These are phyloP conservation scores for Saturnispora mendoncae DNA, from an alignment of 805 yeast genomes.

Conservation along the genomic window DNA sequence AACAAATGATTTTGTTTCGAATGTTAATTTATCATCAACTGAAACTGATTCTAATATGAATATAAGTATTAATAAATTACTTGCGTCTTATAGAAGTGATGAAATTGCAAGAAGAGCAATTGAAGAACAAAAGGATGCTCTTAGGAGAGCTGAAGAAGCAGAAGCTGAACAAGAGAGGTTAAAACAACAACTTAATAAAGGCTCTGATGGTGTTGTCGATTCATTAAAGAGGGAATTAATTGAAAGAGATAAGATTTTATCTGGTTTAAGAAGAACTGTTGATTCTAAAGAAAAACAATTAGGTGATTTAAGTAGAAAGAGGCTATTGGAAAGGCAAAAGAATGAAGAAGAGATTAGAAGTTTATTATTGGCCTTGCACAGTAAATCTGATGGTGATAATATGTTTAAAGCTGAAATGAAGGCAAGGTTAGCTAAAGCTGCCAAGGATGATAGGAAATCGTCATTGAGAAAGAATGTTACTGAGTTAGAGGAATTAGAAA, in stretches of 20 bases:
- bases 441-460: conserved; percentile 5
- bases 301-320: conserved; percentile 52
- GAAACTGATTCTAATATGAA: conserved; percentile 62
- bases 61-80: conserved; percentile 64
- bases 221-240: conserved; percentile 50
- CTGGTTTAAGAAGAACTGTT: conserved; percentile 51
- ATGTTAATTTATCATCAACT: conserved; percentile 42
- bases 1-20: conserved; percentile 46
- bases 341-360: conserved; percentile 74
- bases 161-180: conserved; percentile 34
- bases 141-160: conserved; percentile 33
- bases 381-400: conserved; percentile 18
- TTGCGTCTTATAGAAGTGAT: conserved; percentile 71
- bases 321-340: conserved; percentile 58
- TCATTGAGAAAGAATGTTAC: conserved; percentile 9
- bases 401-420: conserved; percentile 20
- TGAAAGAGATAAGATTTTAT: conserved; percentile 53
- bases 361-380: conserved; percentile 54
- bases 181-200: conserved; percentile 35
- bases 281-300: conserved; percentile 52
- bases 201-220: conserved; percentile 66
- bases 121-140: conserved; percentile 34
- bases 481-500: conserved; percentile 39
- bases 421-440: conserved; percentile 16
- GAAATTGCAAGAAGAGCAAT: conserved; percentile 73